A percentile compares a stretch with the other conserved stretches of the same genome.
Evolutionary conservation across 2,329 filamentous ascomycete species (phyloP).

Genomic region (Fusarium temperatum): DNA sequence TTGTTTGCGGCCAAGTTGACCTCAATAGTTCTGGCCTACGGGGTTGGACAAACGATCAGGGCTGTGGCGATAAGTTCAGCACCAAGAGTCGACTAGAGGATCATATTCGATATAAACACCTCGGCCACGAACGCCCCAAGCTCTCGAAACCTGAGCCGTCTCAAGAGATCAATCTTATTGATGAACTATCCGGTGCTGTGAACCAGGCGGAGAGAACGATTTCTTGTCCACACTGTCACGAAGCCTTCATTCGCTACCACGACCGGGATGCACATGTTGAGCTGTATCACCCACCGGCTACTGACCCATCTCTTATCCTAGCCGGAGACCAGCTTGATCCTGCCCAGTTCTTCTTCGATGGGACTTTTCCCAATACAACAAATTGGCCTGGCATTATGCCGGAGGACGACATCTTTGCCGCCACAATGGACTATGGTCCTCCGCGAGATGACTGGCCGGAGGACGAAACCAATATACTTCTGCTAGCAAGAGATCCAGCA

Average conservation of each 20-base stretch:
- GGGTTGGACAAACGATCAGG: conserved; percentile 71
- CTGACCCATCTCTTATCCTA: conserved; percentile 39
- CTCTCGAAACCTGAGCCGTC: conserved; percentile 33
- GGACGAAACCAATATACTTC: conserved; percentile 56
- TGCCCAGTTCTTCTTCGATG: conserved; percentile 34
- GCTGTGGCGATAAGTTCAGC: conserved; percentile 79
- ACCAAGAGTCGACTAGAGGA: conserved; percentile 84
- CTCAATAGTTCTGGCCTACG: conserved; percentile 65
- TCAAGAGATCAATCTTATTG: conserved; percentile 47
- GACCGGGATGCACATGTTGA: conserved; percentile 60
- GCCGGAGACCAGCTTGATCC: conserved; percentile 30
- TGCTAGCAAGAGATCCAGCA: conserved; percentile 46
- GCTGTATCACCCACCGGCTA: conserved; percentile 38
- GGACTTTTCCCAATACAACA: conserved; percentile 18
- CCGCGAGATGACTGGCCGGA: conserved; percentile 54
- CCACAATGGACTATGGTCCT: conserved; percentile 45
- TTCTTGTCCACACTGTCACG: conserved; percentile 56
- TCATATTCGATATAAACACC: conserved; percentile 83
- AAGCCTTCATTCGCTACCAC: conserved; percentile 59
- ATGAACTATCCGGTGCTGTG: conserved; percentile 54
- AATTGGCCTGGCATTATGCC: conserved; percentile 38
- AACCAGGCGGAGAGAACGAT: conserved; percentile 55
- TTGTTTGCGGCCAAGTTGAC: conserved; percentile 79
- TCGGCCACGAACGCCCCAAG: conserved; percentile 64
- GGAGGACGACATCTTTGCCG: conserved; percentile 49